These are phyloP conservation scores for Scheffersomyces stipitis DNA, from an alignment of 805 yeast genomes.

Conservation along the genomic window DNA sequence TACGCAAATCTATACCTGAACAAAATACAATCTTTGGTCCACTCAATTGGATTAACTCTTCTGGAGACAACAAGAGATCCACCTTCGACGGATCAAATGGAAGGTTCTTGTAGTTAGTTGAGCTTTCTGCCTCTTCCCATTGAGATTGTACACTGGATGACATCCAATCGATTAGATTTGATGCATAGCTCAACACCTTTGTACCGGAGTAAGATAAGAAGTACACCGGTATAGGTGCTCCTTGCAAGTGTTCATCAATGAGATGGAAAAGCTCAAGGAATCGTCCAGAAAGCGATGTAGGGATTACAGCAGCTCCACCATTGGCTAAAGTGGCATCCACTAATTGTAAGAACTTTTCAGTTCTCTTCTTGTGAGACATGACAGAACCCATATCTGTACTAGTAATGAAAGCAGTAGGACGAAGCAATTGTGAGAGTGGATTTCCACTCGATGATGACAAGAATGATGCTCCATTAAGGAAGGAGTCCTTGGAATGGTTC, in stretches of 20 bases:
- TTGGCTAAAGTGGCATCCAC: slow-evolving; percentile 65
- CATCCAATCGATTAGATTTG: slow-evolving; percentile 95
- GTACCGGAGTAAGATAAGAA: slow-evolving; percentile 79
- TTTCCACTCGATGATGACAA: slow-evolving; percentile 53
- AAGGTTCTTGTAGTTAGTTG: slow-evolving; percentile 50
- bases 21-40: slow-evolving; percentile 83
- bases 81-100: slow-evolving; percentile 77
- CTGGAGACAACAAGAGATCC: slow-evolving; percentile 53
- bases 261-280: slow-evolving; percentile 75
- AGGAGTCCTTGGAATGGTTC: slow-evolving; percentile 91
- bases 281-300: slow-evolving; percentile 78
- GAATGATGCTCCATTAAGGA: slow-evolving; percentile 69
- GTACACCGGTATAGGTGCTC: slow-evolving; percentile 66
- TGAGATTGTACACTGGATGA: slow-evolving; percentile 78
- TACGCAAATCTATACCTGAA: slow-evolving; percentile 62
- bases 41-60: slow-evolving; percentile 51
- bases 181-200: slow-evolving; percentile 74
- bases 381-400: slow-evolving; percentile 67
- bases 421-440: slow-evolving; percentile 59
- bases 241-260: slow-evolving; percentile 64
- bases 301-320: slow-evolving; percentile 81
- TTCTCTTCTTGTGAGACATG: slow-evolving; percentile 59
- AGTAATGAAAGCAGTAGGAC: slow-evolving; percentile 85
- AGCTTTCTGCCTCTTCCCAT: slow-evolving; percentile 58
- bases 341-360: slow-evolving; percentile 60